phyloP scores from a whole-genome alignment of 257 asterid genomes.

The Paraleonurus japonicus region DNA sequence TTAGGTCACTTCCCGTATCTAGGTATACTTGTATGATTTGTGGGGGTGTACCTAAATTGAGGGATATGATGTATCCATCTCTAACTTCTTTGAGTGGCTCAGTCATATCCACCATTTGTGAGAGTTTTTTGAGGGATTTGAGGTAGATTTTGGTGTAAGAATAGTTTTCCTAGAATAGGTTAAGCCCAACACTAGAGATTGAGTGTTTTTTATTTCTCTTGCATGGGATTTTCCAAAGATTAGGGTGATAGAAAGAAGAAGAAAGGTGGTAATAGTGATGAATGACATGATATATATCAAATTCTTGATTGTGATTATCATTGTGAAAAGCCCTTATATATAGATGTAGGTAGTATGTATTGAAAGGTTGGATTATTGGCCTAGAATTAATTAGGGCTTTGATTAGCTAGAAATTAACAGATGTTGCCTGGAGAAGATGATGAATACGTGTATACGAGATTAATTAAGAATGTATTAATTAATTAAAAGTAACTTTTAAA shows the following conservation, averaged over 20 bases:
- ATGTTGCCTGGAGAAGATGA: constrained; percentile 37
- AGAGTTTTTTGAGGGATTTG: constrained; percentile 17
- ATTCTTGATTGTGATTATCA: neutral
- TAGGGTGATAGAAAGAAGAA: constrained; percentile 22
- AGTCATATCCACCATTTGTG: constrained; percentile 35
- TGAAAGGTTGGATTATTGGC: too few relatives aligned
- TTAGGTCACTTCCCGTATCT: constrained; percentile 78
- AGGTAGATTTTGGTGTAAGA: constrained; percentile 33
- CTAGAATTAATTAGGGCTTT: constrained; percentile 29
- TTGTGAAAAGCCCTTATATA: constrained; percentile 5
- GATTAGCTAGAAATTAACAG: constrained; percentile 14
- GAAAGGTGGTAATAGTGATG: constrained; percentile 18
- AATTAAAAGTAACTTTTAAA: neutral
- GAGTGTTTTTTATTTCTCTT: constrained; percentile 20
- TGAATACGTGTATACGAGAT: neutral
- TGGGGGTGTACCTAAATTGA: constrained; percentile 67
- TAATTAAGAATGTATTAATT: neutral
- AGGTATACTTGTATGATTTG: constrained; percentile 58
- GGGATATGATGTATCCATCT: constrained; percentile 66
- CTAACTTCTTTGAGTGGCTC: constrained; percentile 57
- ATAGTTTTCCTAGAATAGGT: constrained; percentile 37
- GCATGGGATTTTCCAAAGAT: constrained; percentile 36
- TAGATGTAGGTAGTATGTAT: too few relatives aligned
- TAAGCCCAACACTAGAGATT: constrained; percentile 50
- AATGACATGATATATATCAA: constrained; percentile 14